These are phyloP conservation scores for Colletotrichum trifolii DNA, from an alignment of 2,329 filamentous ascomycete genomes.

Conservation along the genomic window DNA sequence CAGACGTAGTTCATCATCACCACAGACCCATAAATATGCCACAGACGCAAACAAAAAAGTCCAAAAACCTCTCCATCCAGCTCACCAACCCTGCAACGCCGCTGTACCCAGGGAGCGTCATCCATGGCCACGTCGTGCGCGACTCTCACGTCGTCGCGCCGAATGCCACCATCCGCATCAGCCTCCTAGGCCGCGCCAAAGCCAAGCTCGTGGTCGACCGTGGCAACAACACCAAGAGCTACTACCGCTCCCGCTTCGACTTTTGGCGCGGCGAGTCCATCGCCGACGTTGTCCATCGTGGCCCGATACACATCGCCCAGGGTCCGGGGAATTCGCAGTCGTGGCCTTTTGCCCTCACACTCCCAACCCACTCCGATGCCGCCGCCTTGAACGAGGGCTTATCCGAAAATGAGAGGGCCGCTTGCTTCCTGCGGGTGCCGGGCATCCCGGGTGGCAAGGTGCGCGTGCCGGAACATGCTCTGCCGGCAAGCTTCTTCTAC, in stretches of 20 bases:
- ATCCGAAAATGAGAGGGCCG: slow-evolving; percentile 5
- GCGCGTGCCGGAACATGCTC: slow-evolving; percentile 25
- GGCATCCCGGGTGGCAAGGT: neutral
- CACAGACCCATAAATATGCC: too few relatives aligned
- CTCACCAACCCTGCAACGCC: neutral
- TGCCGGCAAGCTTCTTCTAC: slow-evolving; percentile 37
- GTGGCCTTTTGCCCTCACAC: slow-evolving; percentile 45
- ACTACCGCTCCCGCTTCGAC: slow-evolving; percentile 41
- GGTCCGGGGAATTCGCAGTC: neutral
- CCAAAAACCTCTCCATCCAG: slow-evolving; percentile 9
- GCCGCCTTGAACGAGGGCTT: neutral
- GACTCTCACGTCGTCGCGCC: slow-evolving; percentile 38
- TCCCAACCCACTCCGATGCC: slow-evolving; percentile 39
- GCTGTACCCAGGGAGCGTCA: neutral
- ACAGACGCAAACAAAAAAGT: neutral
- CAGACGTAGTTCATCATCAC: too few relatives aligned
- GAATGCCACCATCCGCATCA: slow-evolving; percentile 38
- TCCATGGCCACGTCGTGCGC: neutral
- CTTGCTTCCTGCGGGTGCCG: slow-evolving; percentile 36
- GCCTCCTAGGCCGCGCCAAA: slow-evolving; percentile 42
- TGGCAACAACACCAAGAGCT: slow-evolving; percentile 23
- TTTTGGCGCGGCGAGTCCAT: slow-evolving; percentile 38
- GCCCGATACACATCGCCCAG: slow-evolving; percentile 40
- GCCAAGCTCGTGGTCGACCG: slow-evolving; percentile 39
- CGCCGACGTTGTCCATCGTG: slow-evolving; percentile 37